Conservation (phyloP, 306 rosid genomes). For the Prunus mume region DNA sequence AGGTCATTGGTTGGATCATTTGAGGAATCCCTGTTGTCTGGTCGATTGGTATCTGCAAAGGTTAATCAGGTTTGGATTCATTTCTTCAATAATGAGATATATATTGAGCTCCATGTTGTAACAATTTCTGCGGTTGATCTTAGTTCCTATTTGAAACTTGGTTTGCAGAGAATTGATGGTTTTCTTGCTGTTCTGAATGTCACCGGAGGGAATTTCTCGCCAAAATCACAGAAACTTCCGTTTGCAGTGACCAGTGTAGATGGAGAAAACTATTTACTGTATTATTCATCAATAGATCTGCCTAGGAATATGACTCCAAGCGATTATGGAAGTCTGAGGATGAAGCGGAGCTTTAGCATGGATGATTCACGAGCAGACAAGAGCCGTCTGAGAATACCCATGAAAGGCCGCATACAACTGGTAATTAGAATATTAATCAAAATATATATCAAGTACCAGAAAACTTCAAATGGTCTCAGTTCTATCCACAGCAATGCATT, state of each 20-base stretch:
- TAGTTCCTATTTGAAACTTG: neutral
- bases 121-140: conserved; percentile 6
- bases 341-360: conserved; percentile 62
- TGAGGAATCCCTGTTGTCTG: conserved; percentile 83
- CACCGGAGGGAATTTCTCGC: conserved; percentile 75
- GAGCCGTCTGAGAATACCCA: conserved; percentile 60
- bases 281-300: conserved; percentile 66
- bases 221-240: conserved; percentile 66
- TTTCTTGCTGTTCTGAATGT: conserved; percentile 80
- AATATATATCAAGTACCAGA: neutral
- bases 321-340: conserved; percentile 48
- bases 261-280: conserved; percentile 67
- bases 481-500: neutral
- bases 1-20: conserved; percentile 83
- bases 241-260: conserved; percentile 75
- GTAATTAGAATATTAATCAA: conserved; percentile 33
- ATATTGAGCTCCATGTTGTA: conserved; percentile 14
- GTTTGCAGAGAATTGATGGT: conserved; percentile 74
- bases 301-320: conserved; percentile 41
- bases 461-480: neutral
- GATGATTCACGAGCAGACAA: conserved; percentile 49
- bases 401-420: conserved; percentile 78
- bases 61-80: conserved; percentile 50
- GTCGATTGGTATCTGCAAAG: conserved; percentile 59
- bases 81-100: conserved; percentile 16